Conservation (phyloP, 208 protist species). For the Crithidia mellificae region DNA sequence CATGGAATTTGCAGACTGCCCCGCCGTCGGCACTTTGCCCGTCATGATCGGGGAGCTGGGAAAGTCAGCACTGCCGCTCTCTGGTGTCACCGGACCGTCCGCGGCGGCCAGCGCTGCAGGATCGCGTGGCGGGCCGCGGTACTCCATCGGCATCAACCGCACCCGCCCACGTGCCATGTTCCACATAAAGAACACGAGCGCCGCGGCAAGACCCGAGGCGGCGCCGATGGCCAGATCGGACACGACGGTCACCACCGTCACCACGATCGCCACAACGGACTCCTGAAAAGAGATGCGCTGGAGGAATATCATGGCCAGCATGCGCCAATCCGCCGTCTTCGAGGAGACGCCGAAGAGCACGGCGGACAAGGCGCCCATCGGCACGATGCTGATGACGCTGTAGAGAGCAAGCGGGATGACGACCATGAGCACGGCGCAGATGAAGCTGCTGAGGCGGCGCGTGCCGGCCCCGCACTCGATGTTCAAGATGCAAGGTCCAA, state of each 20-base stretch:
- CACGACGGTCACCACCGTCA: constrained; percentile 57
- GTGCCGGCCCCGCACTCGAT: constrained; percentile 55
- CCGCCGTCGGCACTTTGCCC: too few species aligned
- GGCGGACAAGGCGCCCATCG: constrained; percentile 53
- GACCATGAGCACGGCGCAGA: constrained; percentile 56
- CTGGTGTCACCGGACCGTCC: neutral
- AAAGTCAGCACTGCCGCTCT: neutral
- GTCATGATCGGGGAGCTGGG: neutral
- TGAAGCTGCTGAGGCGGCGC: constrained; percentile 44
- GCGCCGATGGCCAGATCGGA: constrained; percentile 53
- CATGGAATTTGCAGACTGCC: neutral
- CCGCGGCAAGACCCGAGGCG: constrained; percentile 44
- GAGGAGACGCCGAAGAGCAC: constrained; percentile 55
- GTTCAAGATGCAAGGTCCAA: constrained; percentile 58
- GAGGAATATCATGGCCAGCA: constrained; percentile 58
- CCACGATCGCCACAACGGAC: constrained; percentile 51
- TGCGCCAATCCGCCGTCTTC: constrained; percentile 61
- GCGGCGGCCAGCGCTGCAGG: too few species aligned
- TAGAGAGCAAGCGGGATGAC: constrained; percentile 52
- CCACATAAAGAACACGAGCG: constrained; percentile 63
- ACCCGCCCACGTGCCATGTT: constrained; percentile 51
- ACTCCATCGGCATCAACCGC: constrained; percentile 32
- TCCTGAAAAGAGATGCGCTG: constrained; percentile 62
- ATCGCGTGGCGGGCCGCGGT: constrained; percentile 8
- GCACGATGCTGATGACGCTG: constrained; percentile 51